Conservation (phyloP, 2,329 filamentous ascomycete species). For the Tolypocladium cylindrosporum region DNA sequence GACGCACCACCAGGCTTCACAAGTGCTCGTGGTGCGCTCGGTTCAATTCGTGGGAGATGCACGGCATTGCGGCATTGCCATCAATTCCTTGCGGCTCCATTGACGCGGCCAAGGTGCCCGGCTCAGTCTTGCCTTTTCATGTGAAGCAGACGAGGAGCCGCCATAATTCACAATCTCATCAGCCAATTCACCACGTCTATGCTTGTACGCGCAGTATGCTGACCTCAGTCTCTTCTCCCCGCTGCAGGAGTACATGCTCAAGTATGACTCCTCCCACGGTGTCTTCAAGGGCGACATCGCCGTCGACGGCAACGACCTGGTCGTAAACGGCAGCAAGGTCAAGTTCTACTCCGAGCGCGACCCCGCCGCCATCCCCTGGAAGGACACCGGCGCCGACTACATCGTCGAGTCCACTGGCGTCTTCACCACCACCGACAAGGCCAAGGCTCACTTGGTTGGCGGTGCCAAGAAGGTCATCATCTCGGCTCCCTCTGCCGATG, state of each 20-base stretch:
- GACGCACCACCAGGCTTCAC: neutral
- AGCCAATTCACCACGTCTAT: neutral
- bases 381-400: slow-evolving; percentile 79
- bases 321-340: slow-evolving; percentile 90
- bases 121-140: neutral
- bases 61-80: neutral
- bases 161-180: neutral
- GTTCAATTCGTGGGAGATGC: neutral
- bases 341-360: slow-evolving; percentile 92
- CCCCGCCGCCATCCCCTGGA: slow-evolving; percentile 85
- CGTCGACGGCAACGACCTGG: slow-evolving; percentile 59
- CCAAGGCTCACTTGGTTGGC: slow-evolving; percentile 84
- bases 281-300: slow-evolving; percentile 87
- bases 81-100: neutral
- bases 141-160: neutral
- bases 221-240: slow-evolving; percentile 2
- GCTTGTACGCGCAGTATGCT: neutral
- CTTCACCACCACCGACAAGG: slow-evolving; percentile 98
- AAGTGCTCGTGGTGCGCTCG: neutral
- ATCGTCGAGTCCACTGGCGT: slow-evolving; percentile 97
- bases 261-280: slow-evolving; percentile 97
- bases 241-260: slow-evolving; percentile 94
- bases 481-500: slow-evolving; percentile 86
- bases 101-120: neutral
- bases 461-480: slow-evolving; percentile 98